A percentile compares a stretch with the other conserved stretches of the same genome.
Evolutionary conservation across 495 filamentous ascomycete species (phyloP).

Genomic region (Terfezia claveryi): DNA sequence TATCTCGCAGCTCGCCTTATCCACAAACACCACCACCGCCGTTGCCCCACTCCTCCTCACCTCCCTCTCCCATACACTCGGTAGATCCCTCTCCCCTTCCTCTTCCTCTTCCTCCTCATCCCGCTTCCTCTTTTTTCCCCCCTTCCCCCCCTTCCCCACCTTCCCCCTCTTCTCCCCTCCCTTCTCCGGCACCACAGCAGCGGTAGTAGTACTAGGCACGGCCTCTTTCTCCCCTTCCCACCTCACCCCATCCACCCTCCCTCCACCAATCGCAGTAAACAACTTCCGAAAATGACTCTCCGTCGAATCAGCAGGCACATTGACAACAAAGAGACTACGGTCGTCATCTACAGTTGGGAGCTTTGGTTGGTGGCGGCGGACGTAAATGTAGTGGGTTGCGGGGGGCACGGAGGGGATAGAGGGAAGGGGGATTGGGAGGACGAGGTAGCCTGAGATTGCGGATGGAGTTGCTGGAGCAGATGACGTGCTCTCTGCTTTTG

Average conservation of each 20-base stretch:
- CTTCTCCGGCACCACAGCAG: conserved; percentile 7
- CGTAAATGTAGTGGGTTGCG: conserved; percentile 66
- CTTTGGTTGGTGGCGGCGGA: conserved; percentile 59
- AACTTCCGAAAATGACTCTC: conserved; percentile 51
- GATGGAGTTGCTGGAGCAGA: background rate
- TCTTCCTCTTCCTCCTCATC: conserved; percentile 30
- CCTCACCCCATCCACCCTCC: conserved; percentile 48
- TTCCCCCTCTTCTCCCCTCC: conserved; percentile 19
- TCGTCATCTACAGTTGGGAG: conserved; percentile 47
- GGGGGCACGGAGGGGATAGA: conserved; percentile 32
- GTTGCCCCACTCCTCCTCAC: conserved; percentile 49
- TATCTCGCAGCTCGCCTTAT: conserved; percentile 46
- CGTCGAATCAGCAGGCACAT: conserved; percentile 69
- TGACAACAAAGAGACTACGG: conserved; percentile 67
- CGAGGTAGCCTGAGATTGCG: conserved; percentile 26
- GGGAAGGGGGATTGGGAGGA: conserved; percentile 39
- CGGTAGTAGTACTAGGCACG: background rate
- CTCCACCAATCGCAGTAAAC: conserved; percentile 49
- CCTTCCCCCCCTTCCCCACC: conserved; percentile 24
- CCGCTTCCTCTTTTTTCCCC: conserved; percentile 47
- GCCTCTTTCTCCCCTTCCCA: conserved; percentile 37
- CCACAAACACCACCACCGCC: conserved; percentile 64
- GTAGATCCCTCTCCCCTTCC: conserved; percentile 31
- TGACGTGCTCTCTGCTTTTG: background rate
- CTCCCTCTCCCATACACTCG: conserved; percentile 52